phyloP scores from a whole-genome alignment of 2,329 filamentous ascomycete species.

The Paracorniculantispora psalliotae region DNA sequence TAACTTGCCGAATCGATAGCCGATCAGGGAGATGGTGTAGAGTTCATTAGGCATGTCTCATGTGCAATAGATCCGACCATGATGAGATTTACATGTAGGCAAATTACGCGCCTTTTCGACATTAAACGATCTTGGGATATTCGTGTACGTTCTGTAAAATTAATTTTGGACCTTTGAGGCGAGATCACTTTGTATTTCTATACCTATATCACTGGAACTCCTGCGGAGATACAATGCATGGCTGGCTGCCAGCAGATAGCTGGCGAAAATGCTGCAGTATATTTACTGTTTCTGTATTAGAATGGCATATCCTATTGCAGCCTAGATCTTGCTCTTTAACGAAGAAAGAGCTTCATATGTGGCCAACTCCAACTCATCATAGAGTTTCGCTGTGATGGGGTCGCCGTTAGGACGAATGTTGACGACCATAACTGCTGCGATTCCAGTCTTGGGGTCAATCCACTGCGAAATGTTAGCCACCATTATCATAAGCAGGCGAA shows the following conservation, averaged over 20 bases:
- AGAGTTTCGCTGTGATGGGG: conserved; percentile 29
- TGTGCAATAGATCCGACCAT: background rate
- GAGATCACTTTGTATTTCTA: no score
- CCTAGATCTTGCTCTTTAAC: conserved; percentile 5
- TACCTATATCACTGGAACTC: no score
- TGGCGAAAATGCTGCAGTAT: background rate
- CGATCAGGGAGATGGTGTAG: background rate
- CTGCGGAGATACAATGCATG: no score
- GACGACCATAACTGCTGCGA: conserved; percentile 36
- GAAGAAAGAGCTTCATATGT: conserved; percentile 27
- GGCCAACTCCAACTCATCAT: conserved; percentile 34
- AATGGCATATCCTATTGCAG: background rate
- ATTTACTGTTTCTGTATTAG: background rate
- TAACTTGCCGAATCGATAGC: background rate
- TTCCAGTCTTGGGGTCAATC: conserved; percentile 33
- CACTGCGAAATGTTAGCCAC: conserved; percentile 23
- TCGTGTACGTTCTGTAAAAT: background rate
- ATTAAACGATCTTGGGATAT: background rate
- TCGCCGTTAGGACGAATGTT: conserved; percentile 36
- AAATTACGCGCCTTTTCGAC: background rate
- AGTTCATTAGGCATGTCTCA: background rate
- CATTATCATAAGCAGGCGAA: no score
- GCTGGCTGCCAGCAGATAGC: no score
- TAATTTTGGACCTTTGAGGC: background rate
- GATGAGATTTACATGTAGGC: background rate